phyloP scores from a whole-genome alignment of 1,139 yeast species.

The Eremothecium cymbalariae region DNA sequence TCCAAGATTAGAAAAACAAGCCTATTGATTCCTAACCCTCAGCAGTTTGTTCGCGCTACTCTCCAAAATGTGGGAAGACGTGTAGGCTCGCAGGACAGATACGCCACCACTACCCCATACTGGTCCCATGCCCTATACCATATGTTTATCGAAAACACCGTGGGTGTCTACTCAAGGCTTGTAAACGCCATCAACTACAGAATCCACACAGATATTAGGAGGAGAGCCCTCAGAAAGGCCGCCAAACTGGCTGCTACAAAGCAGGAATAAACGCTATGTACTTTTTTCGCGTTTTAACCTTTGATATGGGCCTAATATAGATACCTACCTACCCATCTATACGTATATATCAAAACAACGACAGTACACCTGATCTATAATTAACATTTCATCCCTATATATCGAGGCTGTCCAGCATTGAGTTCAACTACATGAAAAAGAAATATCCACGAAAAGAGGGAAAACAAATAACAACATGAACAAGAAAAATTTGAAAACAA shows the following conservation, averaged over 20 bases:
- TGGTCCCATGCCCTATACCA: conserved; percentile 95
- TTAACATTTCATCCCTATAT: no score
- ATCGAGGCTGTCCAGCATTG: no score
- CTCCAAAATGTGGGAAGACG: conserved; percentile 69
- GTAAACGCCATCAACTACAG: conserved; percentile 60
- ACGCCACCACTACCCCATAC: conserved; percentile 80
- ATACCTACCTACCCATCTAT: no score
- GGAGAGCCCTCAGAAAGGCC: conserved; percentile 75
- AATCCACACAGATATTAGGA: conserved; percentile 76
- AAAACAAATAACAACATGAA: no score
- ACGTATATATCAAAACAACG: no score
- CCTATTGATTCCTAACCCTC: conserved; percentile 71
- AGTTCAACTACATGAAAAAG: no score
- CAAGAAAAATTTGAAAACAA: no score
- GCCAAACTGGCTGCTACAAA: conserved; percentile 38
- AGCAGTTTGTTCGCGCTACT: conserved; percentile 62
- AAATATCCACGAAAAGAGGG: no score
- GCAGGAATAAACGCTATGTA: conserved; percentile 9
- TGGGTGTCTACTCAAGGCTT: conserved; percentile 69
- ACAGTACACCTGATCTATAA: no score
- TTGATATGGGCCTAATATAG: no score
- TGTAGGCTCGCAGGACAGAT: conserved; percentile 88
- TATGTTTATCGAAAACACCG: conserved; percentile 66
- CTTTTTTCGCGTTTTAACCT: no score
- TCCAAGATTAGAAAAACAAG: conserved; percentile 82